Evolutionary conservation across 306 rosid species (phyloP).

Genomic region (Trifolium repens): DNA sequence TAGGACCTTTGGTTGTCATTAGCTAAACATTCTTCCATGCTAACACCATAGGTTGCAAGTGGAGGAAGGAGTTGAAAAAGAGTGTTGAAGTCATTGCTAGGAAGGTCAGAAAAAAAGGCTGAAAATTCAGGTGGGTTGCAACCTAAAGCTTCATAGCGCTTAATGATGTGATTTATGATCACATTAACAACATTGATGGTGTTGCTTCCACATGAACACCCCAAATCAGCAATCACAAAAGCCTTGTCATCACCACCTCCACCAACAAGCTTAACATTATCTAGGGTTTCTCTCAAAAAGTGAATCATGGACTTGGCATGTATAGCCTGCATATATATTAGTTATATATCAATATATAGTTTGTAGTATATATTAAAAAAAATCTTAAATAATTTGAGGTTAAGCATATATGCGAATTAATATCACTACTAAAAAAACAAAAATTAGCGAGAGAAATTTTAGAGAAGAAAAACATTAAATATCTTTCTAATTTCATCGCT

Average conservation of each 20-base stretch:
- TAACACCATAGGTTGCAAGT: slow-evolving; percentile 56
- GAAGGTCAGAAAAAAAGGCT: slow-evolving; percentile 93
- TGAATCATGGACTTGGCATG: slow-evolving; percentile 93
- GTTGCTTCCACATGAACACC: slow-evolving; percentile 90
- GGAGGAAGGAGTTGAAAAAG: slow-evolving; percentile 95
- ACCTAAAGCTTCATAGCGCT: slow-evolving; percentile 72
- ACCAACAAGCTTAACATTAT: slow-evolving; percentile 58
- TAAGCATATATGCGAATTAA: neutral
- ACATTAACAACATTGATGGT: slow-evolving; percentile 71
- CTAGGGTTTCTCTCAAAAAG: slow-evolving; percentile 82
- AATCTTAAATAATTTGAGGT: neutral
- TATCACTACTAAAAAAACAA: neutral
- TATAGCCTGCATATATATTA: slow-evolving; percentile 58
- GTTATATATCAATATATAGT: neutral
- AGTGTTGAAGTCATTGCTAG: slow-evolving; percentile 92
- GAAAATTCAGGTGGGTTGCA: slow-evolving; percentile 78
- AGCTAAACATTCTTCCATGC: slow-evolving; percentile 90
- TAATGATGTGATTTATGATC: slow-evolving; percentile 76
- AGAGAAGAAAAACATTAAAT: neutral
- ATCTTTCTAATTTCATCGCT: too few relatives aligned
- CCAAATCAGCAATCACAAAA: slow-evolving; percentile 84
- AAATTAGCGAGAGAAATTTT: neutral
- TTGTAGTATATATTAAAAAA: neutral
- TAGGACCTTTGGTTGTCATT: slow-evolving; percentile 74
- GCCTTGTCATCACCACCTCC: slow-evolving; percentile 50